phyloP scores from a whole-genome alignment of 805 yeast genomes.

The Geotrichum ghanense region DNA sequence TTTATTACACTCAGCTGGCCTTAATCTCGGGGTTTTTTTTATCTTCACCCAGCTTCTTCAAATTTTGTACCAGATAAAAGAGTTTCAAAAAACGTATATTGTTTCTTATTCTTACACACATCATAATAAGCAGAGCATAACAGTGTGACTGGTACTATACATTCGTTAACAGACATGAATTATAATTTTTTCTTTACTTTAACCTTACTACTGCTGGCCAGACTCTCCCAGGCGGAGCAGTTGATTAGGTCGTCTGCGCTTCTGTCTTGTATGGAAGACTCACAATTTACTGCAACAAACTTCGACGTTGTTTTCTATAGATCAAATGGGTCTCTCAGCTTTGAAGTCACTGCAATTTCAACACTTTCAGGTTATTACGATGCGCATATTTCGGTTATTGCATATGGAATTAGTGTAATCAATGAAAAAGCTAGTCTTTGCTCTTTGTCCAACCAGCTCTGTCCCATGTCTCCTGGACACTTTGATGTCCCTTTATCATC shows the following conservation, averaged over 20 bases:
- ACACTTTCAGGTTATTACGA: slow-evolving; percentile 61
- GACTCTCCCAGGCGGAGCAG: slow-evolving; percentile 19
- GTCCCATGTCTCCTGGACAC: slow-evolving; percentile 86
- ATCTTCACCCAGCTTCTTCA: too few relatives aligned
- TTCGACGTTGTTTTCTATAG: slow-evolving; percentile 73
- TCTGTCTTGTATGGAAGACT: slow-evolving; percentile 83
- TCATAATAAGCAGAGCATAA: too few relatives aligned
- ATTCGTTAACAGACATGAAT: neutral
- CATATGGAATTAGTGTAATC: slow-evolving; percentile 67
- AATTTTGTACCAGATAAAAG: too few relatives aligned
- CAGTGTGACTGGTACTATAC: too few relatives aligned
- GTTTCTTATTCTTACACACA: too few relatives aligned
- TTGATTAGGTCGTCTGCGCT: slow-evolving; percentile 47
- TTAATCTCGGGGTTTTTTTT: too few relatives aligned
- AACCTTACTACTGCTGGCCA: neutral
- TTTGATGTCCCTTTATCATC: slow-evolving; percentile 48
- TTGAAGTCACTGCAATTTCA: slow-evolving; percentile 68
- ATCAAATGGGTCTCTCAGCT: slow-evolving; percentile 44
- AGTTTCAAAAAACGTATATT: too few relatives aligned
- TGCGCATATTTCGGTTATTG: slow-evolving; percentile 55
- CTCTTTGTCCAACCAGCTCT: slow-evolving; percentile 39
- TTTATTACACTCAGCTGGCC: too few relatives aligned
- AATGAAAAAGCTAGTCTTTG: slow-evolving; percentile 52
- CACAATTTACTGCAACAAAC: slow-evolving; percentile 73
- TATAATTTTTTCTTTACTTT: neutral